Base-by-base conservation (phyloP, 345 rosid species). In the Euclidium syriacum region DNA sequence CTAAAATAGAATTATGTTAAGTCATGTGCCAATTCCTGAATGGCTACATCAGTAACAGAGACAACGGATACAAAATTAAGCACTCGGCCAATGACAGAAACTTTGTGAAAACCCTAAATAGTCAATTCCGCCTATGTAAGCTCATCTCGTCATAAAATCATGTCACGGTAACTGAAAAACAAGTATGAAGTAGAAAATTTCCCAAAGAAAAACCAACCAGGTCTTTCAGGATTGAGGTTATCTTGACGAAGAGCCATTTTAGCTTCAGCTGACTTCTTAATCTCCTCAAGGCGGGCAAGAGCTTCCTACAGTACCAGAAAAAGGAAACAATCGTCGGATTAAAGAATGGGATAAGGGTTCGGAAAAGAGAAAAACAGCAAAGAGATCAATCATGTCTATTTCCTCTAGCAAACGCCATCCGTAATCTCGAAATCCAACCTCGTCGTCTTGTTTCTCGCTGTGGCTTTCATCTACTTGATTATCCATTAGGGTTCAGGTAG, bases 171-270 rank as follows among this genome's bases (percentile, higher is more conserved):
- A 36, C 47, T 4, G 20, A 24, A 10, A 10, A 23, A 14, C 14
- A 36, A 40, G 5, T 7, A 9, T 14, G 52, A 53, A 52, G n/a
- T 33, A 65, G 35, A 30, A 30, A 7, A 41, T 8, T 30, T 11
- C 29, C 4, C 17, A 48, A n/a, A 23, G 24, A 12, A 24, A 60
- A 43, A 78, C 87, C 18, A 64, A 94, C 99, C 99, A 67, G 97
- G 97, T 53, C 97, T 77, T 71, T 87, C 91, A 24, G 99, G 97
- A 76, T 85, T 88, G 80, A 95, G 78, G 46, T 95, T 95, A 67
- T 72, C 83, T 35, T 82, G 96, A 64, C 99, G 99, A 79, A 95
- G 99, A 67, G 84, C 72, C 77, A 81, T 32, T 74, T 90, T 95
- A 11, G 87, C 85, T 70, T 90, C 97, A 12, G 83, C 63, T 4